Evolutionary conservation across 371 early-diverging fungal genomes (phyloP), one percentile per base, ranked within the genome.

Genomic region (Lichtheimia hyalospora): DNA sequence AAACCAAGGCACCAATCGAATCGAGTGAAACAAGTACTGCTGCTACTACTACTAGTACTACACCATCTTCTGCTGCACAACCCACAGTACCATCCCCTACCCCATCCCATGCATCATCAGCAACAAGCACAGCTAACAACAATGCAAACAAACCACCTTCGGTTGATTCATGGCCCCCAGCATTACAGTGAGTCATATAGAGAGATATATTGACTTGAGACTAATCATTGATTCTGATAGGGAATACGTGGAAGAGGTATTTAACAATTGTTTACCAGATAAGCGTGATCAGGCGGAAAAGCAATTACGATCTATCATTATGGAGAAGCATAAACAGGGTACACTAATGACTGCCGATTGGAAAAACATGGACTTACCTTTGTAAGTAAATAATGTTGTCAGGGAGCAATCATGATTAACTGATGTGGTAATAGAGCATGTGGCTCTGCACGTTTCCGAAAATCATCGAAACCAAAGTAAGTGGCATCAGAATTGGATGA

Each of bases 351-450:
- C 82, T 0, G 81, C 84, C 0, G 85, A 89, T 57, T 92, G 92
- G 92, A 81, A 63, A 13, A 70, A 79, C 34, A 82, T 87, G 84
- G 75, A 76, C n/a, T 64, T 89, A 15, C 89, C 90, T 49, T 24
- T 58, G 53, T 53, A 49, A 50, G 50, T 44, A 5, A 18, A 6
- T 18, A 46, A n/a, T n/a, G 18, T 46, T 46, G 20, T 46, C 20
- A 18, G n/a, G 6, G n/a, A 46, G 20, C 20, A 8, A 20, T 20
- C 15, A 4, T 15, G 51, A 18, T 23, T 0, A 25, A 20, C 16
- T 16, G n/a, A 24, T 6, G 5, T 6, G 5, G 2, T 20, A n/a
- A 14, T 55, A 55, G 56, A 8, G 56, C 56, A 55, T 55, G 56
- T 20, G 56, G 56, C 2, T n/a, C 53, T 6, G 53, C 53, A 21